These are phyloP conservation scores for Cutaneotrichosporon mucoides DNA, from an alignment of 1,284 basidiomycete species.

Conservation along the genomic window DNA sequence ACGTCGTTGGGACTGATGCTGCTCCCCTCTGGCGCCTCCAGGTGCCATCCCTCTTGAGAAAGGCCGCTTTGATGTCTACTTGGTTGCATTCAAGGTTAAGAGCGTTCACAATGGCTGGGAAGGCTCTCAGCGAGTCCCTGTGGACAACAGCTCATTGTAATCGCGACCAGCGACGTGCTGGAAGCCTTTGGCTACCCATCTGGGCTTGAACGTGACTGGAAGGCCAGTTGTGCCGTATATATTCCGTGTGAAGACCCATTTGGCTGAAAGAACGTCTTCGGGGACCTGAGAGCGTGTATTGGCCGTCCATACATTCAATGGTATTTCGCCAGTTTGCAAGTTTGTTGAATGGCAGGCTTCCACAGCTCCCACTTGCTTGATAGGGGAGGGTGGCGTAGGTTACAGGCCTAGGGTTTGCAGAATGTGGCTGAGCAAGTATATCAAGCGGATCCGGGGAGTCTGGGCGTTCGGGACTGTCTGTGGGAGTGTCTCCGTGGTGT, in stretches of 20 bases:
- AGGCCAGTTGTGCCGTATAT: constrained; percentile 11
- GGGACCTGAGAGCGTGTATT: neutral
- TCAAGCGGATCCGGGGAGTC: too few species aligned
- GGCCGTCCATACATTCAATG: constrained; percentile 13
- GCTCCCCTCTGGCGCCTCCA: constrained; percentile 23
- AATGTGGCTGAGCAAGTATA: too few species aligned
- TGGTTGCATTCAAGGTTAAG: constrained; percentile 26
- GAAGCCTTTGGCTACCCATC: constrained; percentile 19
- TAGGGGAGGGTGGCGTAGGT: neutral
- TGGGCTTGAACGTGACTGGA: constrained; percentile 14
- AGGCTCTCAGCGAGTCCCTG: constrained; percentile 24
- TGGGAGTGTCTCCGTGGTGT: too few species aligned
- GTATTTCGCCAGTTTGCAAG: constrained; percentile 22
- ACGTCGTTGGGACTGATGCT: constrained; percentile 14
- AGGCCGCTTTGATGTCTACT: constrained; percentile 25
- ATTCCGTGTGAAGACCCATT: constrained; percentile 19
- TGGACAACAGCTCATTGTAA: constrained; percentile 26
- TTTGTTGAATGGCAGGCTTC: constrained; percentile 18
- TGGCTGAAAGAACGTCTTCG: neutral
- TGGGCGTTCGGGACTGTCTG: too few species aligned
- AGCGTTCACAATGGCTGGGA: constrained; percentile 24
- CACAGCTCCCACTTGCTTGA: constrained; percentile 10
- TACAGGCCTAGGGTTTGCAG: neutral
- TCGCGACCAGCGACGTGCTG: constrained; percentile 17
- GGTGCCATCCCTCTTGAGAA: constrained; percentile 14